Percentiles rank a stretch among this genome's conserved stretches.
Conservation (phyloP, 23 red algal species). For the Gracilariopsis chorda region DNA sequence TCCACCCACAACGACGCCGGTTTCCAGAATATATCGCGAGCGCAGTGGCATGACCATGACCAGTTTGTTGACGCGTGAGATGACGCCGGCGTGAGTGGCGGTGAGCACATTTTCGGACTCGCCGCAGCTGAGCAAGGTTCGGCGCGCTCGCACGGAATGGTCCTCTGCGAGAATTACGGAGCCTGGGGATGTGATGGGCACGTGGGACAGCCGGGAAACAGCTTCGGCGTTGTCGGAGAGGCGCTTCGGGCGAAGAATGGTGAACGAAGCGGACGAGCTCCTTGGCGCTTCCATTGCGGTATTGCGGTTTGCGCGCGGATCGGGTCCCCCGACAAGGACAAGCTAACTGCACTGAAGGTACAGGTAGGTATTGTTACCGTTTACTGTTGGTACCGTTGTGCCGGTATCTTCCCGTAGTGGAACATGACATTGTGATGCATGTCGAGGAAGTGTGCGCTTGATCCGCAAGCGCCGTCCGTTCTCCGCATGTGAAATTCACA, state of each 20-base stretch:
- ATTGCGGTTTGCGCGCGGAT: too few species aligned
- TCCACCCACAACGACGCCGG: slow-evolving; percentile 94
- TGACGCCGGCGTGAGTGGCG: slow-evolving; percentile 79
- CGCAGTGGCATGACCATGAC: slow-evolving; percentile 84
- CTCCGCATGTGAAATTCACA: too few species aligned
- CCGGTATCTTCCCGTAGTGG: too few species aligned
- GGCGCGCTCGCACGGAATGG: slow-evolving; percentile 40
- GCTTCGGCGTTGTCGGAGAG: slow-evolving; percentile 5
- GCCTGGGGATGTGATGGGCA: slow-evolving; percentile 56
- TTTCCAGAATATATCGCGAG: slow-evolving; percentile 83
- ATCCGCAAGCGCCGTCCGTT: too few species aligned
- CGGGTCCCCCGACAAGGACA: too few species aligned
- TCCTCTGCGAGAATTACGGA: slow-evolving; percentile 46
- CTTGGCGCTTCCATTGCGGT: too few species aligned
- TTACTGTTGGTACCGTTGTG: too few species aligned
- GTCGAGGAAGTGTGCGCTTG: too few species aligned
- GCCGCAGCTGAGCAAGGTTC: slow-evolving; percentile 31
- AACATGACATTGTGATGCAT: too few species aligned
- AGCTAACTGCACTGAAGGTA: too few species aligned
- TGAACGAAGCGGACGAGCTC: too few species aligned
- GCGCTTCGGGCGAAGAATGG: slow-evolving; percentile 23
- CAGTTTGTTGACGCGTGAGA: slow-evolving; percentile 95
- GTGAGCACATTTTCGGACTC: slow-evolving; percentile 43
- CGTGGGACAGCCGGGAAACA: slow-evolving; percentile 25
- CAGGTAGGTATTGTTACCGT: too few species aligned